Percentiles rank a stretch among this genome's conserved stretches.
These are phyloP conservation scores for Fusarium tuaranense DNA, from an alignment of 2,329 filamentous ascomycete genomes.

Conservation along the genomic window DNA sequence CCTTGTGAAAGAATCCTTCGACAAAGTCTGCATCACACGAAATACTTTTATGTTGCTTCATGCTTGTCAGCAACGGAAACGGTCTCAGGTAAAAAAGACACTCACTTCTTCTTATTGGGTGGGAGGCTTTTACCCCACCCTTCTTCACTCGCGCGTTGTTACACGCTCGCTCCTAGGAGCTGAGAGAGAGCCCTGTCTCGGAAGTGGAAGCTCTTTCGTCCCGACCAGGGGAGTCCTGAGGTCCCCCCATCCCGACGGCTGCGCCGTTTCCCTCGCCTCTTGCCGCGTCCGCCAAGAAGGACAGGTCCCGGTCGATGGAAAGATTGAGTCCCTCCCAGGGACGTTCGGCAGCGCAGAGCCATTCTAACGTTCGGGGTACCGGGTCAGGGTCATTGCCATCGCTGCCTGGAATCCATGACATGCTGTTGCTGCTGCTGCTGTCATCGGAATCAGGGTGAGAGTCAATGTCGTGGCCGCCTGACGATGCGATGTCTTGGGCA, in stretches of 20 bases:
- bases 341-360: constrained; percentile 20
- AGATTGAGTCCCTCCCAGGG: constrained; percentile 21
- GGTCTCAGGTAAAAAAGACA: background rate
- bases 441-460: background rate
- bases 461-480: background rate
- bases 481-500: constrained; percentile 3
- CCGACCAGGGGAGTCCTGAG: background rate
- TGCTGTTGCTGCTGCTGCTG: background rate
- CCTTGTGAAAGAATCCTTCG: background rate
- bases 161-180: background rate
- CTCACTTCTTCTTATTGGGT: background rate
- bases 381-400: background rate
- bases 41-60: background rate
- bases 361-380: background rate
- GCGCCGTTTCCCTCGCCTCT: background rate
- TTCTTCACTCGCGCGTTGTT: background rate
- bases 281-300: background rate
- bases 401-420: background rate
- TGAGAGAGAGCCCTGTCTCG: background rate
- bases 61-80: background rate
- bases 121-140: background rate
- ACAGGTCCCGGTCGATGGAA: background rate
- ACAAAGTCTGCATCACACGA: background rate
- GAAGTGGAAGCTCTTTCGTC: background rate
- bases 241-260: background rate